phyloP scores from a whole-genome alignment of 805 yeast species.

The Candida sphagnicola region DNA sequence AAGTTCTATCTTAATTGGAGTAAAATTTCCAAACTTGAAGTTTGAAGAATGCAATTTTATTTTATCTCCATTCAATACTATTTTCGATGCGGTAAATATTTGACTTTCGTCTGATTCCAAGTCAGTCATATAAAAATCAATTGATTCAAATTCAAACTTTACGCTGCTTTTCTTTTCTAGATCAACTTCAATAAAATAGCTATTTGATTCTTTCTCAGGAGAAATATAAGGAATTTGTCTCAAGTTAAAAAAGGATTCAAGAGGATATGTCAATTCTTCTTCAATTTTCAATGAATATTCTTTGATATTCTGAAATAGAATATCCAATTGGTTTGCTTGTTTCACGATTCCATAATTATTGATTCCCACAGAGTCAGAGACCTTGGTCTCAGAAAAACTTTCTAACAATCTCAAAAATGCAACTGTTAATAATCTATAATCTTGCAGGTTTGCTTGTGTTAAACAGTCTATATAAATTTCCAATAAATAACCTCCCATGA shows the following conservation, averaged over 20 bases:
- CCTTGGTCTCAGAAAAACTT: constrained; percentile 16
- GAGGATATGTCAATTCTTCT: constrained; percentile 22
- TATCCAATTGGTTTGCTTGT: constrained; percentile 11
- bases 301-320: constrained; percentile 15
- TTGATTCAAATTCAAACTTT: constrained; percentile 15
- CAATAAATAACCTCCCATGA: constrained; percentile 62
- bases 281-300: constrained; percentile 13
- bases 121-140: constrained; percentile 18
- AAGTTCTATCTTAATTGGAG: constrained; percentile 13
- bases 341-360: constrained; percentile 24
- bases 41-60: constrained; percentile 18
- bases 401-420: constrained; percentile 41
- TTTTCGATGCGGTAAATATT: constrained; percentile 9
- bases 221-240: constrained; percentile 33
- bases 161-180: constrained; percentile 27
- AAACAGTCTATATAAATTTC: constrained; percentile 69
- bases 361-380: constrained; percentile 16
- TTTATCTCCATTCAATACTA: constrained; percentile 9
- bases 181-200: constrained; percentile 31
- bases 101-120: constrained; percentile 6
- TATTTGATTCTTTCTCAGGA: constrained; percentile 27
- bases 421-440: constrained; percentile 26
- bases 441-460: constrained; percentile 30
- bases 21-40: constrained; percentile 34
- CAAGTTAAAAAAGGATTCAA: constrained; percentile 34